Conservation (phyloP, 805 yeast genomes). For the Komagataella pastoris region DNA sequence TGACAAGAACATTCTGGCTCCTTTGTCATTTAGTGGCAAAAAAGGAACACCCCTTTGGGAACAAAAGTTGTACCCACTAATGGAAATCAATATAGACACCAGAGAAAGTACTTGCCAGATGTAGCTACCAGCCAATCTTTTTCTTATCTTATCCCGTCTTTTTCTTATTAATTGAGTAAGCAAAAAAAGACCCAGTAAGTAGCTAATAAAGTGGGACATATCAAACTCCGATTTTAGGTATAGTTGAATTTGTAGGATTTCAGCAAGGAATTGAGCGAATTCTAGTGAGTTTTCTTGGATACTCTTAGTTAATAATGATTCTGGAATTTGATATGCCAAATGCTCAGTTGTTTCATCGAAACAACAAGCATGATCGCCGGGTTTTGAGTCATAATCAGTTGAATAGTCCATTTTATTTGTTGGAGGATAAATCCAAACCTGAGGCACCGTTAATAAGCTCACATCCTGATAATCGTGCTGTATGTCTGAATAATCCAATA, state of each 20-base stretch:
- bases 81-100: slow-evolving; percentile 27
- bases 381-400: slow-evolving; percentile 10
- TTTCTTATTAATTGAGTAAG: slow-evolving; percentile 35
- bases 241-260: slow-evolving; percentile 28
- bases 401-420: slow-evolving; percentile 8
- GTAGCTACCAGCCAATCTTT: slow-evolving; percentile 3
- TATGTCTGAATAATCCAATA: slow-evolving; percentile 34
- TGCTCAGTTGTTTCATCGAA: slow-evolving; percentile 9
- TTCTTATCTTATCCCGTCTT: slow-evolving; percentile 20
- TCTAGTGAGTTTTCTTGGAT: slow-evolving; percentile 24
- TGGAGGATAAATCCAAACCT: slow-evolving; percentile 49
- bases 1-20: slow-evolving; percentile 37
- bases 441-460: slow-evolving; percentile 41
- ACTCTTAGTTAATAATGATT: slow-evolving; percentile 6
- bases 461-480: slow-evolving; percentile 23
- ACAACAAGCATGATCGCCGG: slow-evolving; percentile 14
- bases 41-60: slow-evolving; percentile 50
- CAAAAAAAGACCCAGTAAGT: slow-evolving; percentile 31
- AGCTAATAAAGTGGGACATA: slow-evolving; percentile 23
- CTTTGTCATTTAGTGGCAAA: slow-evolving; percentile 35
- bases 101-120: slow-evolving; percentile 6
- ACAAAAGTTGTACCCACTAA: slow-evolving; percentile 56
- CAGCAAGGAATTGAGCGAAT: slow-evolving; percentile 41
- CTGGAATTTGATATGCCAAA: background rate
- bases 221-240: slow-evolving; percentile 30